phyloP scores from a whole-genome alignment of 148 eudicot species.

The Cornus kousa region DNA sequence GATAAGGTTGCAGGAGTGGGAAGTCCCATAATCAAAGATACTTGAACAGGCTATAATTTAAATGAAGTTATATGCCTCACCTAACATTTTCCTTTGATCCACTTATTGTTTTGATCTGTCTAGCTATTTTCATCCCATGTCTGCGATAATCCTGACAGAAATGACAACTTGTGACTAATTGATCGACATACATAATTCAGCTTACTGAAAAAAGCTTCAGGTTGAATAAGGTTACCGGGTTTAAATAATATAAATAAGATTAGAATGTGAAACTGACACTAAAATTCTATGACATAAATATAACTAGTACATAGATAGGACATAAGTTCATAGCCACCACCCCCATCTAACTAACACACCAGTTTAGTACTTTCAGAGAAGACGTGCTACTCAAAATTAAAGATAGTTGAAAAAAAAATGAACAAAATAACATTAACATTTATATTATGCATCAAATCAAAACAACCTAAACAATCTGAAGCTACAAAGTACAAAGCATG shows the following conservation, averaged over 20 bases:
- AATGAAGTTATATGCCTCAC: constrained; percentile 31
- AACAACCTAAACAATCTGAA: not conserved
- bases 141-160: constrained; percentile 48
- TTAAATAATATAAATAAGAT: not conserved
- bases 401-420: too few relatives aligned
- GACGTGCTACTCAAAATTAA: too few relatives aligned
- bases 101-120: constrained; percentile 52
- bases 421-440: too few relatives aligned
- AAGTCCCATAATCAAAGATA: not conserved
- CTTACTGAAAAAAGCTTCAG: not conserved
- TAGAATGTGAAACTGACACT: not conserved
- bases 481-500: constrained; percentile 15
- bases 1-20: not conserved
- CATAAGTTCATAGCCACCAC: not conserved
- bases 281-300: not conserved
- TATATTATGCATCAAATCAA: not conserved
- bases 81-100: constrained; percentile 64
- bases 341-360: not conserved
- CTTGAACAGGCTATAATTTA: not conserved
- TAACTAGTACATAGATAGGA: not conserved
- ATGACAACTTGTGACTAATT: not conserved
- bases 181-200: not conserved
- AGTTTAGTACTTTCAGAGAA: not conserved
- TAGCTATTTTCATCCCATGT: constrained; percentile 48
- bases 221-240: not conserved